Evolutionary conservation across 257 asterid species (phyloP).

Genomic region (Solanum neorickii): DNA sequence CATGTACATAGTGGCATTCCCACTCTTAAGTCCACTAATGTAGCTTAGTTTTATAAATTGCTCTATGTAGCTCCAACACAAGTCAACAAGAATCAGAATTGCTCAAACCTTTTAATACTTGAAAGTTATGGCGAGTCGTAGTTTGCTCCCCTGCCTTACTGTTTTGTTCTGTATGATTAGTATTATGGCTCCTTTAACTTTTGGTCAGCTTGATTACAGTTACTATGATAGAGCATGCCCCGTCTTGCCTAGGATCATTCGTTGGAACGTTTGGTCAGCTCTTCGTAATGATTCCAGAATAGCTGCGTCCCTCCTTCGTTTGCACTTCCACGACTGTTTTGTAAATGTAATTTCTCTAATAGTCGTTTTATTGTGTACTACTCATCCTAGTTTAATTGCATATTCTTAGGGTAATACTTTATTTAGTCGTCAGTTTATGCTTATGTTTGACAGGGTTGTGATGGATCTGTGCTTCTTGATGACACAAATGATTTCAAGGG

Average conservation of each 20-base stretch:
- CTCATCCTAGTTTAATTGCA: background rate
- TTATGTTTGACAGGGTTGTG: slow-evolving; percentile 46
- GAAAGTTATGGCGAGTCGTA: slow-evolving; percentile 21
- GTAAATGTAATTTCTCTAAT: slow-evolving; percentile 35
- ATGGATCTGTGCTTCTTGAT: slow-evolving; percentile 67
- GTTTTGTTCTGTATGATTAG: slow-evolving; percentile 4
- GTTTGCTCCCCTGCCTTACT: background rate
- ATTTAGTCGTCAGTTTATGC: background rate
- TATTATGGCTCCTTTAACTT: background rate
- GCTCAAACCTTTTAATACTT: background rate
- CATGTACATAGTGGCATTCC: slow-evolving; percentile 42
- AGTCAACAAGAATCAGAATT: background rate
- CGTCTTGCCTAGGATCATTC: slow-evolving; percentile 24
- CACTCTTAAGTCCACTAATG: slow-evolving; percentile 38
- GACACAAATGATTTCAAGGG: slow-evolving; percentile 52
- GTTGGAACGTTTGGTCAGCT: slow-evolving; percentile 53
- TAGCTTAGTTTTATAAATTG: slow-evolving; percentile 29
- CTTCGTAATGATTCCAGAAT: slow-evolving; percentile 39
- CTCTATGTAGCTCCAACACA: background rate
- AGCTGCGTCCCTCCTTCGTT: slow-evolving; percentile 65
- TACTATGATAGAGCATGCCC: slow-evolving; percentile 64
- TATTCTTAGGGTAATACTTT: background rate
- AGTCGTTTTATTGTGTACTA: too few relatives aligned
- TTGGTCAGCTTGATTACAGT: slow-evolving; percentile 16
- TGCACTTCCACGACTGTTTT: slow-evolving; percentile 70